phyloP scores from a whole-genome alignment of 768 basidiomycete species.

The Nidularia pulvinata region DNA sequence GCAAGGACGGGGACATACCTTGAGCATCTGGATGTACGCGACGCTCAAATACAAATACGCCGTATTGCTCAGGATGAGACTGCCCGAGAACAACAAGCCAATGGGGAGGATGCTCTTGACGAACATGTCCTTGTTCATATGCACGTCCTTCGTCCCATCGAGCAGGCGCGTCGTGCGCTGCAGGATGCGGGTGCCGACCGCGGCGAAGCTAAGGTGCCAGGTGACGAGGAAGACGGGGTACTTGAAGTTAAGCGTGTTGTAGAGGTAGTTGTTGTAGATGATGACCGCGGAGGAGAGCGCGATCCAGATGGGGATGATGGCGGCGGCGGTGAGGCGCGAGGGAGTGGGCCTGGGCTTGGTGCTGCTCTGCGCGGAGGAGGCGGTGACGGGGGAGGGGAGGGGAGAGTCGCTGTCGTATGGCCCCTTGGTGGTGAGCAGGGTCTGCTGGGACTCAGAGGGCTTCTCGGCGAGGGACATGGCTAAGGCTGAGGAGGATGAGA shows the following conservation, averaged over 20 bases:
- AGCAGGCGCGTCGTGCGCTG: conserved; percentile 81
- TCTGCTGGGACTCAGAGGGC: background rate
- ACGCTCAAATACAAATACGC: conserved; percentile 92
- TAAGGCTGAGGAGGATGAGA: no score
- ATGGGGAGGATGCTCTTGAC: conserved; percentile 90
- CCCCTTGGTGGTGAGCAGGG: background rate
- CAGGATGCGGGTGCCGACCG: conserved; percentile 85
- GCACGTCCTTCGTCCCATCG: conserved; percentile 77
- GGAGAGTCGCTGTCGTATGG: conserved; percentile 5
- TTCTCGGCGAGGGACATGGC: conserved; percentile 7
- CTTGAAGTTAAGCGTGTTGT: conserved; percentile 81
- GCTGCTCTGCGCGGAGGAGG: conserved; percentile 23
- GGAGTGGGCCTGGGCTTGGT: conserved; percentile 38
- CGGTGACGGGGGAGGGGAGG: conserved; percentile 61
- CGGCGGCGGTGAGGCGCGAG: conserved; percentile 46
- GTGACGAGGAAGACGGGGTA: conserved; percentile 95
- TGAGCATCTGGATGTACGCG: conserved; percentile 97
- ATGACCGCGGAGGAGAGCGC: conserved; percentile 87
- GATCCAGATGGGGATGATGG: conserved; percentile 94
- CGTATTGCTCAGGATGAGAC: conserved; percentile 87
- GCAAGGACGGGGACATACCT: conserved; percentile 40
- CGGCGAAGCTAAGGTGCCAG: conserved; percentile 77
- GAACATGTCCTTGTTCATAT: conserved; percentile 80
- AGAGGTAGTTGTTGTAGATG: conserved; percentile 94
- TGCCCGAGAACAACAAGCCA: conserved; percentile 90